Base-by-base conservation (phyloP, 2,329 filamentous ascomycete species). In the Botrytis sinoallii region DNA sequence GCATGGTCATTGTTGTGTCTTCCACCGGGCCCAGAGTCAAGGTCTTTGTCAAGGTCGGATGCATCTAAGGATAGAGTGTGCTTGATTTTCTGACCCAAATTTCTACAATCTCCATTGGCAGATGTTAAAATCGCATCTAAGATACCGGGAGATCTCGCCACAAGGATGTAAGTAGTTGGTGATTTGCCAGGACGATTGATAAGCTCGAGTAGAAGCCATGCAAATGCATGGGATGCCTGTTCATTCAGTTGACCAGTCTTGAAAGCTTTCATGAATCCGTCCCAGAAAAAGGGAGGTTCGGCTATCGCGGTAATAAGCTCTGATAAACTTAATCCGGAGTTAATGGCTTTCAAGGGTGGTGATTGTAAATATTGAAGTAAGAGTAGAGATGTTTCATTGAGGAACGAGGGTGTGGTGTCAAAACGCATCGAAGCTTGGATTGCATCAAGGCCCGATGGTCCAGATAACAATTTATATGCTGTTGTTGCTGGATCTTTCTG, bases 1-100 rank as follows among this genome's bases (percentile, higher is more conserved):
- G 78, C 83, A 78, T 87, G 87, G 77, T 94, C 92, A 71, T 95
- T 95, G 80, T 94, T 90, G 76, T 95, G 92, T 0, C 92, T 86
- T 0, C 91, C 91, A 0, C 92, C 92, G 0, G 91, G 86, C 1
- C 61, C 68, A 6, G 63, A 59, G 9, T 76, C 75, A 10, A 10
- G 25, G 29, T 72, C 44, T 25, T 18, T 48, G 48, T 69, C 64
- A 9, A 72, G 63, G 65, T 77, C 72, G 20, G 78, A 77, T 8
- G 61, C 4, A 61, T 73, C 57, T 2, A 65, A 81, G 74, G 44
- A 75, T 1, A 85, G 72, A 20, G 81, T 74, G 66, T 85, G 81
- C 60, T 84, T 80, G 73, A 87, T 84, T 72, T 83, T 85, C 22
- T 85, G 80, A 4, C 81, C 84, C 2, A 82, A 44, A 9, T 74